A percentile compares a stretch with the other conserved stretches of the same genome.
Conservation (phyloP, 192 early-diverging fungal species). For the Diversispora eburnea region DNA sequence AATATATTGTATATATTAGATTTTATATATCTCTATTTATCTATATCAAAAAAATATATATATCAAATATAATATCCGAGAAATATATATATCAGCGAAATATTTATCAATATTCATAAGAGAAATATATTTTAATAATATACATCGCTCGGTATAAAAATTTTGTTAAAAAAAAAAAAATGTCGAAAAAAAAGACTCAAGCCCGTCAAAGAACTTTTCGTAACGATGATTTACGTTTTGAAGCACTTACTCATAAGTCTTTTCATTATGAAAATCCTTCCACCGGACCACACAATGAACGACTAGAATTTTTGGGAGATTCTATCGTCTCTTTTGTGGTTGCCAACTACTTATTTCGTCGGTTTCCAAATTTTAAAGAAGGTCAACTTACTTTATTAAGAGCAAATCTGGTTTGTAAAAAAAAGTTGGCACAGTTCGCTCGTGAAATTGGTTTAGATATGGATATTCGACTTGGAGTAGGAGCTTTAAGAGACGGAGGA, state of each 20-base stretch:
- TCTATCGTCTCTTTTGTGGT: conserved; percentile 31
- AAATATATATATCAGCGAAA: no score
- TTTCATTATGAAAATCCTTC: conserved; percentile 30
- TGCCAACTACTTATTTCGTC: conserved; percentile 20
- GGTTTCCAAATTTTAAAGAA: conserved; percentile 24
- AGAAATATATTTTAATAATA: no score
- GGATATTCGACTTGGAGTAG: conserved; percentile 19
- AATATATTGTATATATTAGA: no score
- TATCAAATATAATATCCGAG: no score
- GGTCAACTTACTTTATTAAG: conserved; percentile 26
- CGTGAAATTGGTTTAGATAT: conserved; percentile 18
- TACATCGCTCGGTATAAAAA: no score
- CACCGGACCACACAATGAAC: conserved; percentile 29
- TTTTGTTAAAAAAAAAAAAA: no score
- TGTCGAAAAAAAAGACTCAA: background rate
- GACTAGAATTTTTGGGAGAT: conserved; percentile 30
- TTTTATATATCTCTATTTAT: no score
- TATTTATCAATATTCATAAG: no score
- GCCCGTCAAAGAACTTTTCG: conserved; percentile 4
- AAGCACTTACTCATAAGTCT: conserved; percentile 28
- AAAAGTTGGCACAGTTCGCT: conserved; percentile 23
- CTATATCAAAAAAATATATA: no score
- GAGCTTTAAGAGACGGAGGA: conserved; percentile 26
- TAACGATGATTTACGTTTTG: conserved; percentile 7
- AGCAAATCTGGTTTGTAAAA: conserved; percentile 30